Evolutionary conservation across 768 basidiomycete species (phyloP), one percentile per base, ranked within the genome.

Genomic region (Pseudohyphozyma bogoriensis): DNA sequence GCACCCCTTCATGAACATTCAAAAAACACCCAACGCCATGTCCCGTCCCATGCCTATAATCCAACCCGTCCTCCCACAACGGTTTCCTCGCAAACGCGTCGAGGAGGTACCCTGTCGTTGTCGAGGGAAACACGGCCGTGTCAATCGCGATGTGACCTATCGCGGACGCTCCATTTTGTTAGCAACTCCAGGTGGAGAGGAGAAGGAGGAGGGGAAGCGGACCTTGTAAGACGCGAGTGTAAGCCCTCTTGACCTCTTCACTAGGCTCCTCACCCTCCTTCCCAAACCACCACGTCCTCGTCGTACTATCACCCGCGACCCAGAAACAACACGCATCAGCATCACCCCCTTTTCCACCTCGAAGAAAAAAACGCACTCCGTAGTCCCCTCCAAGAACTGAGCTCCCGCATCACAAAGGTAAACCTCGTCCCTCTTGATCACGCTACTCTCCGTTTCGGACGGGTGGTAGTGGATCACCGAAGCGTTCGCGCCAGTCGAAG

Each of bases 381-480:
- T 99, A 0, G 93, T 97, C 13, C 93, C 93, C 67, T 97, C 93
- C 36, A 82, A 72, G 75, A 84, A 93, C 74, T 95, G 91, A 3
- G 80, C 69, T 20, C 92, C 92, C 40, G 87, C 89, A 71, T 97
- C 92, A 68, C 91, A 85, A 4, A 86, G 75, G 72, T 86, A 86
- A 53, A 86, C 79, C 79, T 81, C 54, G 42, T 55, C 35, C 22
- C 40, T 82, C 68, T 80, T 80, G 62, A 99, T 84, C 20, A 82
- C 78, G 0, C 85, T 84, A 67, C 84, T 87, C 63, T 84, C 80
- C 10, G 78, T 74, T 18, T 83, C 81, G 52, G 87, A 83, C 12
- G 93, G 91, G 4, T 79, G 77, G 73, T 99, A 99, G 71, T 97
- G 93, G 49, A 99, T 93, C 70, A 99, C 86, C 28, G 90, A 89